phyloP scores from a whole-genome alignment of 2,329 filamentous ascomycete genomes.

The Phoma sp. region DNA sequence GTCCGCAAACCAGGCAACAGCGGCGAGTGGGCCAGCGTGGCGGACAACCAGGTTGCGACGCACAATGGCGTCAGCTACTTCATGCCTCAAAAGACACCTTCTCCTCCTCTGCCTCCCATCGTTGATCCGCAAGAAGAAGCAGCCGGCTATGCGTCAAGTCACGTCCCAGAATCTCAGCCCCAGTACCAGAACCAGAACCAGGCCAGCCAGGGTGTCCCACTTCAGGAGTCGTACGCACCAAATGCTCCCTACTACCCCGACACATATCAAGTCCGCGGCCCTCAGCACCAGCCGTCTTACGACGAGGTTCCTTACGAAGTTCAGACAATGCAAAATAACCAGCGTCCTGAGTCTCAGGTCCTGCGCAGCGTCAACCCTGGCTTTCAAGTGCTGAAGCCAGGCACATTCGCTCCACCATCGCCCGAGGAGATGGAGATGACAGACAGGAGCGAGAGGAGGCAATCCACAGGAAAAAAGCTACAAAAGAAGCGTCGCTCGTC shows the following conservation, averaged over 20 bases:
- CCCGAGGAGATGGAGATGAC: constrained; percentile 38
- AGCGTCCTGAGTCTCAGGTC: constrained; percentile 40
- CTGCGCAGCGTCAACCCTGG: constrained; percentile 52
- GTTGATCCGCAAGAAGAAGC: constrained; percentile 22
- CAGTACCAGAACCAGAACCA: constrained; percentile 24
- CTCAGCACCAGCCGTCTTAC: constrained; percentile 45
- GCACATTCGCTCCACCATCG: constrained; percentile 45
- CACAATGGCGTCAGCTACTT: constrained; percentile 49
- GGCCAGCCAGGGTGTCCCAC: constrained; percentile 41
- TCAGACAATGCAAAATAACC: constrained; percentile 35
- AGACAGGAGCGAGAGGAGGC: constrained; percentile 37
- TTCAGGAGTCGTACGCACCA: constrained; percentile 47
- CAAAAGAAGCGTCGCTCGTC: constrained; percentile 52
- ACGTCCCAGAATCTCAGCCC: constrained; percentile 17
- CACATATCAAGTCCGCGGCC: constrained; percentile 47
- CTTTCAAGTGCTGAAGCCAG: constrained; percentile 50
- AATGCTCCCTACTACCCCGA: constrained; percentile 42
- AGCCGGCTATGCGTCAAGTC: constrained; percentile 13
- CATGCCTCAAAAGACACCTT: constrained; percentile 46
- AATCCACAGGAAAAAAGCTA: constrained; percentile 45
- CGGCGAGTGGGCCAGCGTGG: constrained; percentile 47
- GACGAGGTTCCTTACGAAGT: constrained; percentile 42
- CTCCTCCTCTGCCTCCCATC: constrained; percentile 37
- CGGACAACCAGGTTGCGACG: constrained; percentile 39
- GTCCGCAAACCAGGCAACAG: constrained; percentile 47